Conservation (phyloP, 2,329 filamentous ascomycete species). For the Cordyceps tenuipes region DNA sequence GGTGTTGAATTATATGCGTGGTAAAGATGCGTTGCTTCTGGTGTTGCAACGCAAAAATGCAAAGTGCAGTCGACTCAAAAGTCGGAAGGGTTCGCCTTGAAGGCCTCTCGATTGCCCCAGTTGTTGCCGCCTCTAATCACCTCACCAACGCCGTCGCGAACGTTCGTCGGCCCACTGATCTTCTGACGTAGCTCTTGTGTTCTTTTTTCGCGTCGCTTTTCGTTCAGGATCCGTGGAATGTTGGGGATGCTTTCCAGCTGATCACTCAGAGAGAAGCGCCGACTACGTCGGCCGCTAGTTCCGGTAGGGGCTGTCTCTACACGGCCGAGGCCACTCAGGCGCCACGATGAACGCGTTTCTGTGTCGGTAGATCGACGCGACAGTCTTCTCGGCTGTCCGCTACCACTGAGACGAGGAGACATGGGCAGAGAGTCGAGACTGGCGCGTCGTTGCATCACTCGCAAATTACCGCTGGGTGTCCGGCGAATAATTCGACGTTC, state of each 20-base stretch:
- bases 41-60: background rate
- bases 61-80: slow-evolving; percentile 1
- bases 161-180: slow-evolving; percentile 51
- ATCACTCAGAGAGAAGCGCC: slow-evolving; percentile 35
- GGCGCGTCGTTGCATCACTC: slow-evolving; percentile 46
- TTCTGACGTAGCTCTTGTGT: slow-evolving; percentile 49
- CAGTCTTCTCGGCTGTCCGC: slow-evolving; percentile 28
- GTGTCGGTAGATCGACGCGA: slow-evolving; percentile 6
- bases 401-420: slow-evolving; percentile 24
- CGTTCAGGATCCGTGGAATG: slow-evolving; percentile 47
- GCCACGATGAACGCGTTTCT: slow-evolving; percentile 12
- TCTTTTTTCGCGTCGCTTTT: slow-evolving; percentile 50
- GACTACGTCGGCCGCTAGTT: slow-evolving; percentile 13
- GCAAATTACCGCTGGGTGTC: slow-evolving; percentile 50
- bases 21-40: background rate
- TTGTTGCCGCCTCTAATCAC: slow-evolving; percentile 37
- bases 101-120: slow-evolving; percentile 10
- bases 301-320: slow-evolving; percentile 18
- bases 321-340: slow-evolving; percentile 26
- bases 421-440: slow-evolving; percentile 36
- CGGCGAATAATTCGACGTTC: slow-evolving; percentile 52
- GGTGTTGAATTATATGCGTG: background rate
- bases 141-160: slow-evolving; percentile 50
- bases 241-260: slow-evolving; percentile 45
- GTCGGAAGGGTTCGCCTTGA: background rate